phyloP scores from a whole-genome alignment of 2,329 filamentous ascomycete species.

The Phaeosphaeriaceae sp. region DNA sequence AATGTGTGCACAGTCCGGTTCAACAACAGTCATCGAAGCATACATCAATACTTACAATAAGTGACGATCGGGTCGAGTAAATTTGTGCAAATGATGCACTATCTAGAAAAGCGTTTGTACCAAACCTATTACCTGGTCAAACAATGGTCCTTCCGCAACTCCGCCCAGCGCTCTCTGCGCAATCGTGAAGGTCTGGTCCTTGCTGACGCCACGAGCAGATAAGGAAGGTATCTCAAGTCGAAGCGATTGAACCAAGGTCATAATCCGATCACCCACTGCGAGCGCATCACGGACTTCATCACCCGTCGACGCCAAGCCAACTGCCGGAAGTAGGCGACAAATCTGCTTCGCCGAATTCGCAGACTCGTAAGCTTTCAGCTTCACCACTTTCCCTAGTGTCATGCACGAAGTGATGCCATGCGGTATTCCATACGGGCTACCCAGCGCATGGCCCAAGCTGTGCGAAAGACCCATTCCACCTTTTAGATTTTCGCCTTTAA shows the following conservation, averaged over 20 bases:
- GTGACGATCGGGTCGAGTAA: too few relatives aligned
- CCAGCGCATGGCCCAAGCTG: not conserved
- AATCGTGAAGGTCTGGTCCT: conserved; percentile 3
- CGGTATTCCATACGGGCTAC: not conserved
- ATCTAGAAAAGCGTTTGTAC: conserved; percentile 1
- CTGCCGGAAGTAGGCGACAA: conserved; percentile 1
- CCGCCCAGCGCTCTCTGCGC: conserved; percentile 6
- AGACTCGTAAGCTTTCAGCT: conserved; percentile 1
- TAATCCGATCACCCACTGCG: conserved; percentile 5
- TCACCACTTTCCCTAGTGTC: not conserved
- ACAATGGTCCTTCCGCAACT: conserved; percentile 1
- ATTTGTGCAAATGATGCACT: not conserved
- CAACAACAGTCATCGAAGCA: too few relatives aligned
- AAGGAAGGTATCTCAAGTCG: not conserved
- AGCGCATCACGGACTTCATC: conserved; percentile 2
- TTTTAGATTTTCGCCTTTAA: not conserved
- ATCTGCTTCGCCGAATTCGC: conserved; percentile 1
- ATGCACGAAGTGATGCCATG: not conserved
- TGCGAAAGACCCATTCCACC: not conserved
- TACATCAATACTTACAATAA: too few relatives aligned
- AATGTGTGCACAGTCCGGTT: not conserved
- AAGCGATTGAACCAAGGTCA: conserved; percentile 3
- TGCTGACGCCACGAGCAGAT: conserved; percentile 3
- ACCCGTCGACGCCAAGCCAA: not conserved
- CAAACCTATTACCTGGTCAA: not conserved